These are phyloP conservation scores for Articulospora tetracladia DNA, from an alignment of 495 filamentous ascomycete species.

Conservation along the genomic window DNA sequence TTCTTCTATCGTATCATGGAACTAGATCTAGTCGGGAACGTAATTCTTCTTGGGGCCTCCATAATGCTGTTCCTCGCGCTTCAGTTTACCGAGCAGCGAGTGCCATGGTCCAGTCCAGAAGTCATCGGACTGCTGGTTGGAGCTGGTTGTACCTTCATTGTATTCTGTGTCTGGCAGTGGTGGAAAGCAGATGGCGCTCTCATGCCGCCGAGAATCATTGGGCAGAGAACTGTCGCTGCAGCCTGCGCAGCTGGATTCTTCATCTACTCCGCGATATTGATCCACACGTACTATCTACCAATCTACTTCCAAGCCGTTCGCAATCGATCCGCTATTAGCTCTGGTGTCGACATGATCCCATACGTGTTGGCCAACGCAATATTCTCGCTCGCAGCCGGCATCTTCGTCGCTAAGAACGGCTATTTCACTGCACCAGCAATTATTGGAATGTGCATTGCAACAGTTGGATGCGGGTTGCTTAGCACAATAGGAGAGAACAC, in stretches of 20 bases:
- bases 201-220: slow-evolving; percentile 65
- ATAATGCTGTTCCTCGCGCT: slow-evolving; percentile 65
- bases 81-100: slow-evolving; percentile 65
- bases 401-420: slow-evolving; percentile 55
- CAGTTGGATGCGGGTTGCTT: slow-evolving; percentile 69
- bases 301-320: slow-evolving; percentile 91
- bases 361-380: slow-evolving; percentile 63
- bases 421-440: slow-evolving; percentile 80
- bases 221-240: slow-evolving; percentile 62
- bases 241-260: slow-evolving; percentile 49
- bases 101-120: slow-evolving; percentile 52
- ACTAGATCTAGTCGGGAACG: slow-evolving; percentile 61
- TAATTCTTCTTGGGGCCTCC: slow-evolving; percentile 57
- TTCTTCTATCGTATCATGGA: slow-evolving; percentile 32
- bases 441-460: slow-evolving; percentile 48
- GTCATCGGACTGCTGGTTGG: slow-evolving; percentile 57
- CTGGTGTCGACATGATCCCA: slow-evolving; percentile 76
- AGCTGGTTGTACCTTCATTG: slow-evolving; percentile 28
- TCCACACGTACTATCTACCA: slow-evolving; percentile 70
- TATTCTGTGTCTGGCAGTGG: slow-evolving; percentile 53
- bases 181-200: slow-evolving; percentile 65
- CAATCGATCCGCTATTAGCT: slow-evolving; percentile 58
- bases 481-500: slow-evolving; percentile 58
- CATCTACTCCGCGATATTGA: slow-evolving; percentile 61
- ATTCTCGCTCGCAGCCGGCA: slow-evolving; percentile 57